Conservation (phyloP, 2,329 filamentous ascomycete genomes). For the Ophiostoma sp. region DNA sequence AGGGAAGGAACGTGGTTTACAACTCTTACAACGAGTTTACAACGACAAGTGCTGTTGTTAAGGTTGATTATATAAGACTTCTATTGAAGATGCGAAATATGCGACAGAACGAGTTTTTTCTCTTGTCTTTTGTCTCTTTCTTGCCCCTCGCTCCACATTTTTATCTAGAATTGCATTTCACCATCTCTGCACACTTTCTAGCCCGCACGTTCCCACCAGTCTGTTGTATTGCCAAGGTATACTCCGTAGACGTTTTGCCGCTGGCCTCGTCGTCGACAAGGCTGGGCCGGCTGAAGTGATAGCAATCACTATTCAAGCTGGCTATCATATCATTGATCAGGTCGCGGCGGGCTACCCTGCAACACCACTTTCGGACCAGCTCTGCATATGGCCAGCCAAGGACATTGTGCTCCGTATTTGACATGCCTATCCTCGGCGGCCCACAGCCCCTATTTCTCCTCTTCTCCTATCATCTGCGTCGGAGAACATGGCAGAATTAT, state of each 20-base stretch:
- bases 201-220: neutral
- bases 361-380: neutral
- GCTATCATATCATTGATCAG: too few relatives aligned
- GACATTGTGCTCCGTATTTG: neutral
- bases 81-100: neutral
- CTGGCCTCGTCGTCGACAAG: neutral
- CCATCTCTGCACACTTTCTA: neutral
- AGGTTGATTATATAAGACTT: neutral
- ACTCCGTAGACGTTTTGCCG: neutral
- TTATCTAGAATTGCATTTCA: neutral
- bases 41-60: neutral
- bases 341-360: neutral
- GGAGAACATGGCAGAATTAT: neutral
- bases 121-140: neutral
- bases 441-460: neutral
- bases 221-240: neutral
- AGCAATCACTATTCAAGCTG: neutral
- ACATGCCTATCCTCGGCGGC: neutral
- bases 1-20: neutral
- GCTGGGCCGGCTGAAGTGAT: slow-evolving; percentile 4
- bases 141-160: slow-evolving; percentile 4
- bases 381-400: neutral
- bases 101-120: neutral
- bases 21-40: neutral
- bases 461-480: neutral